Base-by-base conservation (phyloP, 2,329 filamentous ascomycete species). In the Coniochaeta pulveracea region DNA sequence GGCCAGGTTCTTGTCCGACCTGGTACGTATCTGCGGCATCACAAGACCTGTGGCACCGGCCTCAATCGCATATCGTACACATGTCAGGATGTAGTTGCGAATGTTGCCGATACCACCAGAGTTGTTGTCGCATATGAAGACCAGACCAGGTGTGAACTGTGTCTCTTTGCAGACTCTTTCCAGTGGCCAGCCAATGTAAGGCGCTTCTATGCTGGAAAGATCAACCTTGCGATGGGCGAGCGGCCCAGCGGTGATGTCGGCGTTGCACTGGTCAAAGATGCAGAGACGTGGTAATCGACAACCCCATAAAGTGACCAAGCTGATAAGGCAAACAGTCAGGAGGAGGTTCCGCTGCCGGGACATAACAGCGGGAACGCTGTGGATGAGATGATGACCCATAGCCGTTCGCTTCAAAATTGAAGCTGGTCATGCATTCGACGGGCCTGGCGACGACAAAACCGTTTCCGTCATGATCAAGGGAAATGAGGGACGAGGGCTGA, bases 41-140 rank as follows among this genome's bases (percentile, higher is more conserved):
- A 63, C 54, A 2, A 67, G 41, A 1, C 60, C 61, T 1, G 60
- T 57, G 4, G 63, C 63, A 17, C 63, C 64, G 6, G 60, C 60
- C 17, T 64, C 61, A 38, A 69, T 56, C 12, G 56, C 61, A 39
- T 69, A 69, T 14, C 64, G 59, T 15, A 68, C 38, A 35, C 63
- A 69, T 7, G 62, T 67, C 34, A 67, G 53, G 27, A 67, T 63
- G 43, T 63, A 67, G 43, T 64, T 66, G 34, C 64, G 52, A 22
- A 67, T 65, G 37, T 67, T 68, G 14, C 64, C 63, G 30, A 67
- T 60, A 17, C 64, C 64, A 3, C 64, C 64, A 3, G 61, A 61
- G 43, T 67, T 68, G 46, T 66, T 65, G 45, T 64, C 63, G 50
- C 64, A 69, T 14, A 62, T 47, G 36, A 60, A 67, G 9, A 64